phyloP scores from a whole-genome alignment of 495 filamentous ascomycete species.

The Penicillium verhagenii region DNA sequence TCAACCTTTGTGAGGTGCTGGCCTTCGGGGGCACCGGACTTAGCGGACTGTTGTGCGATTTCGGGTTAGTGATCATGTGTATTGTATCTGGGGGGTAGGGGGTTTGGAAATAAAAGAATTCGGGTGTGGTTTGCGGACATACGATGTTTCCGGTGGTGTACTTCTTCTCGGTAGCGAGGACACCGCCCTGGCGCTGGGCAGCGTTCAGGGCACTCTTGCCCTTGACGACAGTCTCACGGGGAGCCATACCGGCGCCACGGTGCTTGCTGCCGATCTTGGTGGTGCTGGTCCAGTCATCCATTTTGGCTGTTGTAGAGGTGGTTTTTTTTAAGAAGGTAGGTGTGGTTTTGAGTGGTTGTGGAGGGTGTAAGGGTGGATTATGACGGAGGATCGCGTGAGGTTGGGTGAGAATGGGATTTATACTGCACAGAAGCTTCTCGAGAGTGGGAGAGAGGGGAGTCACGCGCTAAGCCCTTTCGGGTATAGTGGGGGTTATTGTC shows the following conservation, averaged over 20 bases:
- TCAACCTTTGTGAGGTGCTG: conserved; percentile 98
- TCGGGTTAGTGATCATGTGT: conserved; percentile 1
- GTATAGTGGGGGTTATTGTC: conserved; percentile 6
- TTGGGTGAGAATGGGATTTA: conserved; percentile 34
- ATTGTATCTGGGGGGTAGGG: neutral
- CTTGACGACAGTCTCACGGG: conserved; percentile 82
- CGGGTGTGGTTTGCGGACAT: conserved; percentile 41
- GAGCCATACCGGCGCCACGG: conserved; percentile 52
- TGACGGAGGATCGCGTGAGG: conserved; percentile 32
- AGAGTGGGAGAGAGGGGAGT: conserved; percentile 37
- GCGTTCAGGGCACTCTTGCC: conserved; percentile 88
- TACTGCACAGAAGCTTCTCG: conserved; percentile 48
- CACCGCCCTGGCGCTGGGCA: conserved; percentile 72
- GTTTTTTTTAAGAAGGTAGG: conserved; percentile 5
- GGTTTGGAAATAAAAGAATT: neutral
- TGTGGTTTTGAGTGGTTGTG: conserved; percentile 5
- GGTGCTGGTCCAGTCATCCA: conserved; percentile 78
- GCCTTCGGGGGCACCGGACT: conserved; percentile 67
- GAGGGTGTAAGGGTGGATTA: conserved; percentile 9
- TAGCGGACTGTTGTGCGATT: conserved; percentile 48
- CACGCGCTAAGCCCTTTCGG: conserved; percentile 29
- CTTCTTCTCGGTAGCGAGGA: conserved; percentile 93
- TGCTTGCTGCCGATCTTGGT: conserved; percentile 92
- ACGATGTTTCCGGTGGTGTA: conserved; percentile 72
- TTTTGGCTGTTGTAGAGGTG: conserved; percentile 25